A percentile compares a stretch with the other conserved stretches of the same genome.
These are phyloP conservation scores for Sclerotinia nivalis DNA, from an alignment of 2,329 filamentous ascomycete genomes.

Conservation along the genomic window DNA sequence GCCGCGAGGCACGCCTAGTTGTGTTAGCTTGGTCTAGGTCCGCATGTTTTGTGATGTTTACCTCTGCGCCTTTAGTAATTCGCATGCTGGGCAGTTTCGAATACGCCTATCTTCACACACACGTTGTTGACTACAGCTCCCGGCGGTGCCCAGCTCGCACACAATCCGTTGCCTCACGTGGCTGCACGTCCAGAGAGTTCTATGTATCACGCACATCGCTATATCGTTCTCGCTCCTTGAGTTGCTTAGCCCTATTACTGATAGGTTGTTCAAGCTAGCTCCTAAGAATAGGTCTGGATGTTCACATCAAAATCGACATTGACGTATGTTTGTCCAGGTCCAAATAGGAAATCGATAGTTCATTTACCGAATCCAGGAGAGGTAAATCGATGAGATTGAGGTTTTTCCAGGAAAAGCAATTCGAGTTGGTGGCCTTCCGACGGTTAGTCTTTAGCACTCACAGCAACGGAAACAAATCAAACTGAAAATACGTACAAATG, in stretches of 20 bases:
- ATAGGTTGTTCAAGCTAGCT: background rate
- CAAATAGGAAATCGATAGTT: too few relatives aligned
- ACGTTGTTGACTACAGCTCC: background rate
- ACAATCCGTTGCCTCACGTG: background rate
- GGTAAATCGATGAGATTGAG: background rate
- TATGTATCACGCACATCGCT: slow-evolving; percentile 8
- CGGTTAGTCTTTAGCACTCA: background rate
- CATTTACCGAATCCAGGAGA: too few relatives aligned
- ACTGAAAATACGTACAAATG: background rate
- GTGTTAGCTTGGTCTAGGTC: background rate
- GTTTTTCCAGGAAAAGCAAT: background rate
- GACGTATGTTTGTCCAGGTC: too few relatives aligned
- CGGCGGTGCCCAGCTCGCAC: background rate
- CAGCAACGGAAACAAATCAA: background rate
- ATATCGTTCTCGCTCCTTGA: background rate
- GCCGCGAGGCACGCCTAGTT: background rate
- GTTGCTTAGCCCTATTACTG: background rate
- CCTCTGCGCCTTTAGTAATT: background rate
- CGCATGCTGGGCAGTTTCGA: background rate
- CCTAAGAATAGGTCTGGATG: background rate
- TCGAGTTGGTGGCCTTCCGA: background rate
- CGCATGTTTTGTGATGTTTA: background rate
- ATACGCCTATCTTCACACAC: background rate
- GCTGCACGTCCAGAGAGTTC: background rate
- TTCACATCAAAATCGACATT: too few relatives aligned